phyloP scores from a whole-genome alignment of 495 filamentous ascomycete species.

The Aspergillus nidulans region DNA sequence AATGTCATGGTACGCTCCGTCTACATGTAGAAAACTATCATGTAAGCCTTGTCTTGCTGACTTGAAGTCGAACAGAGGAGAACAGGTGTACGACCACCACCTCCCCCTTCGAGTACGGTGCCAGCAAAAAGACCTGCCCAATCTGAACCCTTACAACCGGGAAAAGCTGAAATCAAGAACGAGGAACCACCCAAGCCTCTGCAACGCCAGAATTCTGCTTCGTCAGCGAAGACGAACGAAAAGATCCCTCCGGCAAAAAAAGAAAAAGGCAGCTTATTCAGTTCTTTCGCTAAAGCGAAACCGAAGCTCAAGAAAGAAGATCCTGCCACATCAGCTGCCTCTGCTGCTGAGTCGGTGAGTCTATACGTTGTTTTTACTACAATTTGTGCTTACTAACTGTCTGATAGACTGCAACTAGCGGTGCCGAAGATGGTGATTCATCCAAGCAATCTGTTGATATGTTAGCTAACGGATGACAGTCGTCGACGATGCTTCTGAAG shows the following conservation, averaged over 20 bases:
- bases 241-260: conserved; percentile 51
- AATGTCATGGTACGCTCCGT: conserved; percentile 48
- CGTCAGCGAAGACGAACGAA: conserved; percentile 30
- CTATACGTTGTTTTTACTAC: neutral
- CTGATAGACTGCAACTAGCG: conserved; percentile 25
- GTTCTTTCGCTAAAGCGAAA: conserved; percentile 78
- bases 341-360: conserved; percentile 37
- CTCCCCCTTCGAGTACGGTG: conserved; percentile 27
- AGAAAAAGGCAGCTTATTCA: conserved; percentile 66
- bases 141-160: conserved; percentile 18
- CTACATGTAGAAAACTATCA: neutral
- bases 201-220: conserved; percentile 20
- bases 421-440: conserved; percentile 51
- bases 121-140: conserved; percentile 34
- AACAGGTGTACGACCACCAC: conserved; percentile 35
- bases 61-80: conserved; percentile 38
- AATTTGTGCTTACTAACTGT: conserved; percentile 12
- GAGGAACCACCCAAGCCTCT: conserved; percentile 27
- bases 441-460: neutral
- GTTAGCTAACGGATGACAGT: conserved; percentile 22
- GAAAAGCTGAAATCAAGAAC: conserved; percentile 26
- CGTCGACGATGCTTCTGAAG: conserved; percentile 62
- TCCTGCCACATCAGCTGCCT: conserved; percentile 38
- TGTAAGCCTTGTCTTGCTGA: conserved; percentile 10
- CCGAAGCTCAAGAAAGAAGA: conserved; percentile 55